Percentiles rank a stretch among this genome's conserved stretches.
phyloP scores from a whole-genome alignment of 805 yeast genomes.

The Torulaspora microellipsoides region DNA sequence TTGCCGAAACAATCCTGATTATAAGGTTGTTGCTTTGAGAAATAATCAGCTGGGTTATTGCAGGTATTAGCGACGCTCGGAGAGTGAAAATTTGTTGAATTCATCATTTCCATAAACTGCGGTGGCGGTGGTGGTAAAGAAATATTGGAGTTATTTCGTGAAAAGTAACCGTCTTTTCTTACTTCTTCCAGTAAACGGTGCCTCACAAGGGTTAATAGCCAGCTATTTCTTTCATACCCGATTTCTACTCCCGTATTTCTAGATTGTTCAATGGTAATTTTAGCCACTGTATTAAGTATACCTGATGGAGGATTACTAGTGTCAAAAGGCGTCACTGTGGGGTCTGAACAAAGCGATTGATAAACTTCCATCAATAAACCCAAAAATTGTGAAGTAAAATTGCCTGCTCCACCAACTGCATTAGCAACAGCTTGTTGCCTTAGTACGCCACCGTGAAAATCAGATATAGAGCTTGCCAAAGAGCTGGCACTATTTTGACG shows the following conservation, averaged over 20 bases:
- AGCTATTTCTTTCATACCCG: conserved; percentile 38
- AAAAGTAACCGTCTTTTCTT: conserved; percentile 26
- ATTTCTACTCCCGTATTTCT: conserved; percentile 33
- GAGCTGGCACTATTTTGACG: conserved; percentile 28
- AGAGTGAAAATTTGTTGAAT: conserved; percentile 10
- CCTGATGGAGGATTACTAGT: conserved; percentile 64
- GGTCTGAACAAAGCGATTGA: conserved; percentile 47
- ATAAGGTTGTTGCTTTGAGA: conserved; percentile 4
- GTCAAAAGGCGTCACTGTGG: conserved; percentile 65
- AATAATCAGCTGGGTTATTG: conserved; percentile 4
- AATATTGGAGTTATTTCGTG: conserved; percentile 27
- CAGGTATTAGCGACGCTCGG: conserved; percentile 2
- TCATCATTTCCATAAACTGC: conserved; percentile 12
- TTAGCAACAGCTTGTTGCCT: conserved; percentile 10
- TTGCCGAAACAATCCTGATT: conserved; percentile 12
- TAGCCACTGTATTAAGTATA: conserved; percentile 54
- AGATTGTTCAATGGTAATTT: conserved; percentile 44
- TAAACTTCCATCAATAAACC: conserved; percentile 44
- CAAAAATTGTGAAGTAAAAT: conserved; percentile 40
- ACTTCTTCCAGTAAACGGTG: conserved; percentile 35
- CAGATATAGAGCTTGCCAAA: conserved; percentile 30
- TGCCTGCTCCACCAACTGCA: conserved; percentile 11
- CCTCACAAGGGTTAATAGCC: conserved; percentile 38
- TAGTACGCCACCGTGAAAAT: conserved; percentile 13
- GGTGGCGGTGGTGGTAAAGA: conserved; percentile 26